Evolutionary conservation across 108 stramenopile genomes (phyloP).

Genomic region (Conticribra guillardii): DNA sequence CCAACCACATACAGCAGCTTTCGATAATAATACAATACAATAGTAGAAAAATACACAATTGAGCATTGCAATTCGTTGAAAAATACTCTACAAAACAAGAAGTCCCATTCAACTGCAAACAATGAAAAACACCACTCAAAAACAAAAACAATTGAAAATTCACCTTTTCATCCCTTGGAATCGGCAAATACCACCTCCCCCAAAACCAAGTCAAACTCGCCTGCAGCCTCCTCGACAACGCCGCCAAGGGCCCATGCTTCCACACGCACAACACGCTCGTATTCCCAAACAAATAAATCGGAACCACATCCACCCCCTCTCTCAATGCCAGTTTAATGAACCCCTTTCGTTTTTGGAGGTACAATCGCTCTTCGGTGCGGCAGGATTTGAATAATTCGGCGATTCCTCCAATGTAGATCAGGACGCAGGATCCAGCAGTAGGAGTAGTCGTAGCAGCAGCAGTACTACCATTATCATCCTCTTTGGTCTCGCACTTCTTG

Average conservation of each 20-base stretch:
- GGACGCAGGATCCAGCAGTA: slow-evolving; percentile 46
- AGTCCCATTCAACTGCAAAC: background rate
- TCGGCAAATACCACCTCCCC: slow-evolving; percentile 78
- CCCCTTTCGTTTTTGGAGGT: slow-evolving; percentile 74
- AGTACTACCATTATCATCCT: too few relatives aligned
- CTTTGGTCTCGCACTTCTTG: too few relatives aligned
- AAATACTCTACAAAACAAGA: background rate
- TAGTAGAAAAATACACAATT: too few relatives aligned
- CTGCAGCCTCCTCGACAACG: slow-evolving; percentile 69
- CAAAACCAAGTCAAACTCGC: slow-evolving; percentile 75
- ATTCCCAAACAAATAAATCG: slow-evolving; percentile 85
- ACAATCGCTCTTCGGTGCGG: slow-evolving; percentile 62
- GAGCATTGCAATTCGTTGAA: too few relatives aligned
- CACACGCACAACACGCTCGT: slow-evolving; percentile 62
- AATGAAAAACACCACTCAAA: background rate
- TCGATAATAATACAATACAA: too few relatives aligned
- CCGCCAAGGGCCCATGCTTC: slow-evolving; percentile 58
- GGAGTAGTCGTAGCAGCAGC: too few relatives aligned
- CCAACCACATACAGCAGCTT: slow-evolving; percentile 69
- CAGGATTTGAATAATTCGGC: slow-evolving; percentile 86
- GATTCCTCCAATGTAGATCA: slow-evolving; percentile 84
- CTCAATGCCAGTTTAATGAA: slow-evolving; percentile 83
- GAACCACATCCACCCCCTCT: slow-evolving; percentile 75
- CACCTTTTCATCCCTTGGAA: slow-evolving; percentile 69
- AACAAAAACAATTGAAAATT: too few relatives aligned